Base-by-base conservation (phyloP, 1,284 basidiomycete genomes). In the Megacollybia platyphylla region DNA sequence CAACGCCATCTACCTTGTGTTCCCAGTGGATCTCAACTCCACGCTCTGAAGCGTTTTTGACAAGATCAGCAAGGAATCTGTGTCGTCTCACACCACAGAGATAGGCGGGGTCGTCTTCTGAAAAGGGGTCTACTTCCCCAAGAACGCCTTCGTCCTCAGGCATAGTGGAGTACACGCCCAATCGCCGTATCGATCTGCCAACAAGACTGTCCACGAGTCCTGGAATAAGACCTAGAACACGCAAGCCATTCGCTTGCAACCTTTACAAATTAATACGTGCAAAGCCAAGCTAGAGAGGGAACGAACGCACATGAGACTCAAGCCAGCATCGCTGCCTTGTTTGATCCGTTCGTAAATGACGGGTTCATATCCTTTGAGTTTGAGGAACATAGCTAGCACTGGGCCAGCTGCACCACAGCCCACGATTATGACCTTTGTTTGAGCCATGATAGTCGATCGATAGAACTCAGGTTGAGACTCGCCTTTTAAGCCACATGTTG, bases 321-420 rank as follows among this genome's bases (percentile, higher is more conserved):
- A 53, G 5, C 66, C 66, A 31, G 55, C 55, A 8, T 60, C 56
- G 5, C 53, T 47, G 7, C 56, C 45, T 4, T 44, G 46, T 7
- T 55, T 46, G 13, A 54, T 51, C 42, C 64, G 57, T 47, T 71
- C 68, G 48, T 68, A 71, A 5, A 70, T 48, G 42, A 65, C 52
- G 1, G 65, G 64, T 1, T 60, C 51, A 48, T 66, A 70, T 3
- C 68, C 67, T 44, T 62, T 62, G 18, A 49, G 48, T 46, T 67
- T 65, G 37, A 71, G 59, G 37, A 67, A 55, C 26, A 64, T 56
- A 2, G 64, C 68, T n/a, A 70, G 60, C 1, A 67, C 57, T n/a
- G 68, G 65, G 10, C 68, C 69, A 24, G 20, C 20, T 5, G 20
- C 20, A 24, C 20, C 20, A 24, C 20, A 24, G 5, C 20, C 20